Base-by-base conservation (phyloP, 2,329 filamentous ascomycete genomes). In the Pestalotiopsis sp. region DNA sequence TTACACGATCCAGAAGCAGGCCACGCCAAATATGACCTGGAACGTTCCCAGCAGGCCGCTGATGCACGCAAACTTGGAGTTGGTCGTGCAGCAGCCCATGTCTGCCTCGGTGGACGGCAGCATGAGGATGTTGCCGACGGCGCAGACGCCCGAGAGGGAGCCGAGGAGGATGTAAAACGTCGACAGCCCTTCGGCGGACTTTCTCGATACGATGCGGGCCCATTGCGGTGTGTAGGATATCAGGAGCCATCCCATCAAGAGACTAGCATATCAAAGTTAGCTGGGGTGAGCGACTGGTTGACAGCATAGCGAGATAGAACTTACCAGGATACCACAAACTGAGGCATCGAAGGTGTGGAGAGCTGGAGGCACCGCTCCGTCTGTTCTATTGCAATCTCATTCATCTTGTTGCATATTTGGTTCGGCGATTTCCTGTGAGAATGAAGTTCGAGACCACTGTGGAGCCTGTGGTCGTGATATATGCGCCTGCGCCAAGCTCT, bases 1-100 rank as follows among this genome's bases (percentile, higher is more conserved):
- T 58, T 35, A 56, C 69, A 71, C 71, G 24, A 67, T 66, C 71
- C 70, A 72, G 64, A 73, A 71, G 30, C 69, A 69, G 39, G 67
- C 68, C n/a, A 73, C 69, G 3, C 71, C 70, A 65, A 71, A 70
- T 14, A 73, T 69, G 1, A 72, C 71, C 56, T 73, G 71, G 6
- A 71, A 65, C 55, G 71, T 71, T 10, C 71, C 71, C 26, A 73
- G 48, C 35, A 73, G 61, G 14, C 70, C 71, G 24, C 69, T 71
- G 30, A 73, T 67, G 52, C 71, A 73, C 2, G 71, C 66, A 38
- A 71, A 73, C 13, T 67, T 67, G 39, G 64, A 64, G 38, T 72
- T 71, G n/a, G 63, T 64, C 24, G 66, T 64, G 60, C 71, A 73
- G 58, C 71, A 73, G 30, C 69, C 68, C 14, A 71, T 71, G 57